These are phyloP conservation scores for Grigorovia yakushimaensis DNA, from an alignment of 805 yeast species.

Conservation along the genomic window DNA sequence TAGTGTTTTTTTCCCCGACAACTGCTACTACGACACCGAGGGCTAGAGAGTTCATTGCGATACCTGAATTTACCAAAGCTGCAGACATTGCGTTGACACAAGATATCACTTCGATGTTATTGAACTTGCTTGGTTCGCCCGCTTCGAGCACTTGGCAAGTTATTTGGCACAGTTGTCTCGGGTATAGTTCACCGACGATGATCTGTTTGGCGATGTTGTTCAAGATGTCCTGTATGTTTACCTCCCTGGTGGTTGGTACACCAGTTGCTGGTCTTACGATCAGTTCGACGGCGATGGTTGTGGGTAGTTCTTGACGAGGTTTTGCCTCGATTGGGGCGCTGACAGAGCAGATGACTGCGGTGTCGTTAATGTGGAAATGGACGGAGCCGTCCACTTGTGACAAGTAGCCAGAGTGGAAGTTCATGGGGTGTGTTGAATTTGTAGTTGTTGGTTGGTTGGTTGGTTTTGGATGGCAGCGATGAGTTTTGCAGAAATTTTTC, in stretches of 20 bases:
- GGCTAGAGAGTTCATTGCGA: conserved; percentile 57
- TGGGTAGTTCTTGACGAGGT: conserved; percentile 75
- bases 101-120: conserved; percentile 49
- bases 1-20: conserved; percentile 21
- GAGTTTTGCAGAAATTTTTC: neutral
- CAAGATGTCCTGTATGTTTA: conserved; percentile 61
- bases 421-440: neutral
- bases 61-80: conserved; percentile 74
- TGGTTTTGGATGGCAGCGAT: neutral
- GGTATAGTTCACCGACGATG: conserved; percentile 55
- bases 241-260: conserved; percentile 64
- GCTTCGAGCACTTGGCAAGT: conserved; percentile 54
- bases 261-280: conserved; percentile 73
- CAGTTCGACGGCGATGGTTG: conserved; percentile 66
- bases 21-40: conserved; percentile 45
- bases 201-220: conserved; percentile 50
- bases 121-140: conserved; percentile 23
- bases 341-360: conserved; percentile 63
- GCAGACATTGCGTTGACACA: conserved; percentile 64
- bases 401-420: conserved; percentile 26
- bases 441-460: too few relatives aligned
- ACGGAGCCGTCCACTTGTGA: conserved; percentile 77
- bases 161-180: conserved; percentile 68
- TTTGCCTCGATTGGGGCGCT: conserved; percentile 88
- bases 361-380: conserved; percentile 38